These are phyloP conservation scores for Adiantum capillusveneris DNA, from an alignment of 75 land plant species.

Conservation along the genomic window DNA sequence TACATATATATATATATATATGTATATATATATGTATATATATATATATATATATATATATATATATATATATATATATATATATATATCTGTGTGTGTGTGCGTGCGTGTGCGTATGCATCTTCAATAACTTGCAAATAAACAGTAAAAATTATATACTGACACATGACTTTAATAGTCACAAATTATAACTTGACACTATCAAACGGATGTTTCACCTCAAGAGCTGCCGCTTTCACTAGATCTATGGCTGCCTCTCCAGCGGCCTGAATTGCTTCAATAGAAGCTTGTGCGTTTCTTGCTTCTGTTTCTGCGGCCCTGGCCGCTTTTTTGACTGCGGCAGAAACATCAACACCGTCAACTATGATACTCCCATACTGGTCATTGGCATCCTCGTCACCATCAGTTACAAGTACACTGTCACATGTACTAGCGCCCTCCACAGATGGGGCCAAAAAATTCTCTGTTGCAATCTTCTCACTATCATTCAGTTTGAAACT, in stretches of 20 bases:
- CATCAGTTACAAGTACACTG: slow-evolving; percentile 16
- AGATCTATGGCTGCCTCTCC: slow-evolving; percentile 97
- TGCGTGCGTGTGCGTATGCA: not conserved
- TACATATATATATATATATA: too few species aligned
- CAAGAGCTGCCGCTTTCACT: slow-evolving; percentile 81
- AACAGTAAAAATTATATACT: too few species aligned
- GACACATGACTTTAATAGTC: not conserved
- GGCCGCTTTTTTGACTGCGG: slow-evolving; percentile 58
- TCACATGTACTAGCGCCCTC: slow-evolving; percentile 16
- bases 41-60: too few species aligned
- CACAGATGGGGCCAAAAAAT: slow-evolving; percentile 17
- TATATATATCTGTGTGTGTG: not conserved
- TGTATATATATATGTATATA: too few species aligned
- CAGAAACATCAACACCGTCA: slow-evolving; percentile 65
- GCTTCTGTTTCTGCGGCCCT: slow-evolving; percentile 96
- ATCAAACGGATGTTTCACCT: slow-evolving; percentile 45
- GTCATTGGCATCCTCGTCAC: slow-evolving; percentile 53
- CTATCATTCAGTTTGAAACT: slow-evolving; percentile 3
- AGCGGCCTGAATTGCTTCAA: slow-evolving; percentile 85
- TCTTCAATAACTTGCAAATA: too few species aligned
- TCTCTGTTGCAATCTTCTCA: slow-evolving; percentile 18
- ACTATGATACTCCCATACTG: slow-evolving; percentile 41
- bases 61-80: too few species aligned
- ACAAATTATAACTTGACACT: not conserved
- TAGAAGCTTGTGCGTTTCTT: slow-evolving; percentile 65